A percentile compares a stretch with the other conserved stretches of the same genome.
Evolutionary conservation across 805 yeast species (phyloP).

Genomic region (Cyberlindnera misumaiensis): DNA sequence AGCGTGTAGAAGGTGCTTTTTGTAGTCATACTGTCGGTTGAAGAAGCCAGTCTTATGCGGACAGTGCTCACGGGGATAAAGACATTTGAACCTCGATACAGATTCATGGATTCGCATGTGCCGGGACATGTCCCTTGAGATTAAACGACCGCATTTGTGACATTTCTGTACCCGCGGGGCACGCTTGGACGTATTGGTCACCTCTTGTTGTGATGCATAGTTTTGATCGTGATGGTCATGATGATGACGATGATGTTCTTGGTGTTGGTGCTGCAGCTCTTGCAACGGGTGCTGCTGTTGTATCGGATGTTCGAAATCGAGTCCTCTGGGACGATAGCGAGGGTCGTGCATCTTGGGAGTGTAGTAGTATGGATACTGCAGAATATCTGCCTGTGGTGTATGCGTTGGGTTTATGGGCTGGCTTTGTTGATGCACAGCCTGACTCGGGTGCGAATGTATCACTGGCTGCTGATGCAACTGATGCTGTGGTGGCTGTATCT

Average conservation of each 20-base stretch:
- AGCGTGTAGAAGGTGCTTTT: constrained; percentile 54
- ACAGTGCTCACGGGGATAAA: constrained; percentile 49
- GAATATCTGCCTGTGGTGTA: no score
- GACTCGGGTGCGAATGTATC: no score
- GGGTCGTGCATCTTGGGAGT: no score
- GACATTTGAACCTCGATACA: constrained; percentile 50
- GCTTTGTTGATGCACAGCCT: no score
- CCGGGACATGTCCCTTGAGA: constrained; percentile 54
- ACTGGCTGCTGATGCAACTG: no score
- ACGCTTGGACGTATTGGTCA: background rate
- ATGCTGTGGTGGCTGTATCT: no score
- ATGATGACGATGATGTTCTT: background rate
- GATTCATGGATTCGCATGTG: constrained; percentile 58
- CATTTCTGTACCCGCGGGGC: constrained; percentile 28
- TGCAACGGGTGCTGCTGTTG: background rate
- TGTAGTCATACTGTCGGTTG: constrained; percentile 63
- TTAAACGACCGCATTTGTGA: constrained; percentile 44
- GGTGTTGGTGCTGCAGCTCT: background rate
- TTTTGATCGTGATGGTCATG: no score
- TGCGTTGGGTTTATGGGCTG: no score
- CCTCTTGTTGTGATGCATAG: no score
- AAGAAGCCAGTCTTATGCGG: constrained; percentile 54
- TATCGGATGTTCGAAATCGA: background rate
- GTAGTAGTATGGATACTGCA: no score
- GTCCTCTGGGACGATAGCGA: no score